Evolutionary conservation across 192 early-diverging fungal species (phyloP).

Genomic region (Helicostylum pulchrum): DNA sequence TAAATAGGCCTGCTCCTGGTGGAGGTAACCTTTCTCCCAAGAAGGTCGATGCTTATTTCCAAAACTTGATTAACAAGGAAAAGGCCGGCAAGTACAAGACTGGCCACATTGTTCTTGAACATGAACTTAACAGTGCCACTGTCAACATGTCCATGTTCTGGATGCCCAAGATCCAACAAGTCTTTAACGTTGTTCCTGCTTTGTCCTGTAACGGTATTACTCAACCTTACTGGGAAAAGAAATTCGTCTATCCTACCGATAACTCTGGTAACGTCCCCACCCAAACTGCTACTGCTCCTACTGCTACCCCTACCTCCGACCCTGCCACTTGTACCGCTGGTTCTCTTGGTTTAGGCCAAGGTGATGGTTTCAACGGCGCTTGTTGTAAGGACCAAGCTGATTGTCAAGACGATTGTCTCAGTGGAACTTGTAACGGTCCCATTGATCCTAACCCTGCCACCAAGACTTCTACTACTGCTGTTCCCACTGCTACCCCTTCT

Average conservation of each 20-base stretch:
- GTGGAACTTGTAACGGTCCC: slow-evolving; percentile 4
- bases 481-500: neutral
- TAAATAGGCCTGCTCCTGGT: slow-evolving; percentile 31
- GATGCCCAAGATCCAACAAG: slow-evolving; percentile 39
- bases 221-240: slow-evolving; percentile 42
- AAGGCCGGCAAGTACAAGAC: slow-evolving; percentile 24
- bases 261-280: no score
- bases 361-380: slow-evolving; percentile 3
- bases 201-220: slow-evolving; percentile 35
- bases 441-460: neutral
- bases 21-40: slow-evolving; percentile 28
- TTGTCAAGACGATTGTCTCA: slow-evolving; percentile 3
- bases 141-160: slow-evolving; percentile 39
- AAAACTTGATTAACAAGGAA: slow-evolving; percentile 28
- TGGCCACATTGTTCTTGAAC: slow-evolving; percentile 39
- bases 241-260: neutral
- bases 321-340: slow-evolving; percentile 5
- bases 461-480: neutral
- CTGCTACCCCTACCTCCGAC: no score
- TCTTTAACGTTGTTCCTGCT: slow-evolving; percentile 35
- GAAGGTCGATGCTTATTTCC: slow-evolving; percentile 32
- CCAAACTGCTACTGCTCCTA: no score
- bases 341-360: neutral
- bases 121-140: slow-evolving; percentile 42
- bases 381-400: slow-evolving; percentile 8